Conservation (phyloP, 768 basidiomycete species). For the Lyophyllum decastes region DNA sequence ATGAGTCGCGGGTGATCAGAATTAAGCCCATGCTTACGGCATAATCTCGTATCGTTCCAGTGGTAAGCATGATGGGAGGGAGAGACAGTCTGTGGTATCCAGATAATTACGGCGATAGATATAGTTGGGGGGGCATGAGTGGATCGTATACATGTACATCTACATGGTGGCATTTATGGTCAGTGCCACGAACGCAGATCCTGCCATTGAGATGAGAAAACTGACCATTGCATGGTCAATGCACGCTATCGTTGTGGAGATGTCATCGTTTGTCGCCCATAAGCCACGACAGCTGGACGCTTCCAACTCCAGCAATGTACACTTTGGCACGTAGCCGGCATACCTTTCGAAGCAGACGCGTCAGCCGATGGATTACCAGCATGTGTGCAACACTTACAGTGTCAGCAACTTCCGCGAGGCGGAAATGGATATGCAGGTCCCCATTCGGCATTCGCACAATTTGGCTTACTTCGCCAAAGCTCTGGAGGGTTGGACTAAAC, state of each 20-base stretch:
- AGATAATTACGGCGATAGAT: conserved; percentile 14
- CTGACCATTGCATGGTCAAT: conserved; percentile 4
- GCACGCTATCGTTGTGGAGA: conserved; percentile 2
- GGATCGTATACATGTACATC: conserved; percentile 14
- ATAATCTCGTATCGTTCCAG: conserved; percentile 18
- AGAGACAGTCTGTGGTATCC: conserved; percentile 11
- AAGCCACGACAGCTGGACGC: conserved; percentile 77
- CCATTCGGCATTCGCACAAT: conserved; percentile 76
- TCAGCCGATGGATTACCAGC: background rate
- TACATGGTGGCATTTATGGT: background rate
- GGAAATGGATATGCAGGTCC: conserved; percentile 77
- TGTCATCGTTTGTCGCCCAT: conserved; percentile 50
- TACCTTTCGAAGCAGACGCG: conserved; percentile 44
- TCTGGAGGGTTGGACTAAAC: conserved; percentile 35
- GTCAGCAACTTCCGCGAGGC: conserved; percentile 76
- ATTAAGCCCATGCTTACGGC: conserved; percentile 12
- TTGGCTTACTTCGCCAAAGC: conserved; percentile 74
- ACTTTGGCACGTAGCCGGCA: conserved; percentile 80
- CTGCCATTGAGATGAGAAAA: background rate
- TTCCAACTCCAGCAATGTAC: conserved; percentile 72
- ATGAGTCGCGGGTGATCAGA: background rate
- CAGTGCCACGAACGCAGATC: background rate
- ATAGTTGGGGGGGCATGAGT: conserved; percentile 8
- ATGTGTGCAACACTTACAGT: conserved; percentile 49
- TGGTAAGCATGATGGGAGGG: conserved; percentile 10